These are phyloP conservation scores for Misopates orontium DNA, from an alignment of 257 asterid species.

Conservation along the genomic window DNA sequence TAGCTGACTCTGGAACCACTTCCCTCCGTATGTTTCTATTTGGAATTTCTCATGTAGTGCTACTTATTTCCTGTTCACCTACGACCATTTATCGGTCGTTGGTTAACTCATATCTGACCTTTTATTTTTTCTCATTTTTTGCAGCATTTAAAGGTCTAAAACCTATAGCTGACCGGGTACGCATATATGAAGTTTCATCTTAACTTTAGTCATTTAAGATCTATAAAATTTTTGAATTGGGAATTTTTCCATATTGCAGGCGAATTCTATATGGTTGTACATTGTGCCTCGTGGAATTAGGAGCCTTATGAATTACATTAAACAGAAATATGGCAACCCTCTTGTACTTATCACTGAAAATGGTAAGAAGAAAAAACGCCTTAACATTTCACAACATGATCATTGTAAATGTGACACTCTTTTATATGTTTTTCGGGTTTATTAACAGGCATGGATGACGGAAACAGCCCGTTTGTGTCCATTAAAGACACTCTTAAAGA, in stretches of 20 bases:
- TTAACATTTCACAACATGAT: neutral
- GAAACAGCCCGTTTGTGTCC: slow-evolving; percentile 44
- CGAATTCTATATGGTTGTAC: slow-evolving; percentile 80
- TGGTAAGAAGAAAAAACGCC: slow-evolving; percentile 39
- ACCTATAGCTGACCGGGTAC: slow-evolving; percentile 51
- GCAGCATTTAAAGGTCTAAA: slow-evolving; percentile 43
- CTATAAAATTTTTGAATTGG: neutral
- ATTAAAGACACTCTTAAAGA: slow-evolving; percentile 56
- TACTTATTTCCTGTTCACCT: neutral
- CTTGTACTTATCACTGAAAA: slow-evolving; percentile 76
- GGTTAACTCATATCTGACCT: neutral
- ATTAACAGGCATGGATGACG: slow-evolving; percentile 88
- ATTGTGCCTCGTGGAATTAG: slow-evolving; percentile 84
- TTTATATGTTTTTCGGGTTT: neutral
- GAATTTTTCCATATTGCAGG: slow-evolving; percentile 45
- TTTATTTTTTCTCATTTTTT: neutral
- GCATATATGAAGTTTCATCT: neutral
- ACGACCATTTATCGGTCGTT: neutral
- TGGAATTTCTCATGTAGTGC: no score
- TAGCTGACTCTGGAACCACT: slow-evolving; percentile 61
- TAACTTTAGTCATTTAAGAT: neutral
- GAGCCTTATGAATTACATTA: slow-evolving; percentile 77
- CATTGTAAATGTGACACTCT: neutral
- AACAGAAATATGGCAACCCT: slow-evolving; percentile 68
- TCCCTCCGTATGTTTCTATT: slow-evolving; percentile 66